Base-by-base conservation (phyloP, 2,329 filamentous ascomycete genomes). In the Trichoderma atroviride region DNA sequence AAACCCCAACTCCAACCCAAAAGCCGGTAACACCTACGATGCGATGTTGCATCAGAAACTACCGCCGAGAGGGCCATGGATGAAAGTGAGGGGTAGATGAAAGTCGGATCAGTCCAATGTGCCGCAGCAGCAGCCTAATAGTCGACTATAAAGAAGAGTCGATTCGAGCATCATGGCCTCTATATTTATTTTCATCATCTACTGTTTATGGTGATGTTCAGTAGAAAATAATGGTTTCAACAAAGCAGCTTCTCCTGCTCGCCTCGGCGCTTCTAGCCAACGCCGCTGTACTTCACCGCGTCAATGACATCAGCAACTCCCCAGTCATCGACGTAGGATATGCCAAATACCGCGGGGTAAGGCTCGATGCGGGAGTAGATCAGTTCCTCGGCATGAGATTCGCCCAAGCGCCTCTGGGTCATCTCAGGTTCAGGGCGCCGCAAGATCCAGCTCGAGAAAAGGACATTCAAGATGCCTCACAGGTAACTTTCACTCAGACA, bases 371-470 rank as follows among this genome's bases (percentile, higher is more conserved):
- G 33, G 79, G 78, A n/a, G 78, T 86, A 35, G 79, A 79, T 61
- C 78, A 83, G 73, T 86, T 81, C 73, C 77, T 84, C 3, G 84
- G 84, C 14, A 77, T 85, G 75, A 83, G 85, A 55, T 88, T 83
- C 74, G 86, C 86, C 13, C 79, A 81, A 16, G 78, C 85, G n/a
- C 86, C 86, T 5, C 68, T 83, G 0, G 83, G 81, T 2, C 78
- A 85, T 50, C 77, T 86, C 40, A 81, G 86, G 65, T 88, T 84
- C 79, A 78, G 82, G 31, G 82, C 84, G 22, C 86, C 86, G 0
- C 76, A 79, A 19, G 78, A 82, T 40, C 85, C 85, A 3, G 76
- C 75, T 2, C 76, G 70, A 4, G 74, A 76, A 13, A 70, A 74
- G 0, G 73, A 72, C 2, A 74, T 78, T 0, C 79, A 83, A 75